Base-by-base conservation (phyloP, 371 early-diverging fungal species). In the Ordospora colligata region DNA sequence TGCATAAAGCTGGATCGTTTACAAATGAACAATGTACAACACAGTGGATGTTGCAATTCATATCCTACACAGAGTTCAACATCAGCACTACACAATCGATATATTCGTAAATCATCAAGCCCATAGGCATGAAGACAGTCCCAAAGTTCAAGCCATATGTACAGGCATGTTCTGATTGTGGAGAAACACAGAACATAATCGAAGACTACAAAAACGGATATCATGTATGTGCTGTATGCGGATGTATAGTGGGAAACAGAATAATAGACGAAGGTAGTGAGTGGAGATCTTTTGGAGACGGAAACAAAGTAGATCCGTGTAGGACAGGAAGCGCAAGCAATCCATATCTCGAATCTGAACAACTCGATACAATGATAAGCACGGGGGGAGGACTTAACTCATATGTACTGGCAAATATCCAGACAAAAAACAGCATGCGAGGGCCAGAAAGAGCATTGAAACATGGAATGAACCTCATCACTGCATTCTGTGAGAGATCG, bases 231-330 rank as follows among this genome's bases (percentile, higher is more conserved):
- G 94, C 94, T 40, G 90, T 90, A 82, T 98, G 99, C 84, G 99
- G 96, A 37, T 80, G 83, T 51, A 92, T 96, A 5, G 87, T 97
- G 27, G 94, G 93, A 46, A 91, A 93, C 84, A 88, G 95, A 62
- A 92, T 98, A 72, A 94, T 98, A 67, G 99, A 98, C 84, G 95
- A 96, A 10, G 87, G 95, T 21, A 91, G 93, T 6, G 99, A 98
- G 84, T 98, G 99, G 99, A 89, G 99, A 77, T 95, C 94, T 0
- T 98, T 98, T 86, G 78, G 82, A 27, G 87, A 87, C 73, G 93
- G 92, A 76, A 91, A 90, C 22, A 87, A 84, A 76, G 93, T 92
- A 81, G 97, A 98, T 85, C 96, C 96, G 49, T 93, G 93, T 77
- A 93, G 99, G 89, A 96, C 96, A 12, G 99, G 99, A 84, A 91